Conservation (phyloP, 2,329 filamentous ascomycete genomes). For the Chrysoporthe puriensis region DNA sequence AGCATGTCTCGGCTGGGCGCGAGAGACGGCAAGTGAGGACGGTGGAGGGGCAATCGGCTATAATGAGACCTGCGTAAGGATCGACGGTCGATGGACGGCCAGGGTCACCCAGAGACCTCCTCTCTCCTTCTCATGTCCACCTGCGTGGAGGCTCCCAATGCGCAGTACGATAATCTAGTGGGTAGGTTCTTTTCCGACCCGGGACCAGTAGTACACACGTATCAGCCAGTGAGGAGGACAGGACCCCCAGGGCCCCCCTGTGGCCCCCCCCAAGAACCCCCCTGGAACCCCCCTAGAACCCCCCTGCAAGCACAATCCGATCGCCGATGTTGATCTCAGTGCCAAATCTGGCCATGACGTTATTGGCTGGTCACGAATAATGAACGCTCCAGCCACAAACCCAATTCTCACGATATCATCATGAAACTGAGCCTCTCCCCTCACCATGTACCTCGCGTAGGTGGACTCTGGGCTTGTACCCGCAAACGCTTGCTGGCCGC, state of each 20-base stretch:
- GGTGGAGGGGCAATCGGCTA: too few relatives aligned
- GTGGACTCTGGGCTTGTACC: background rate
- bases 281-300: background rate
- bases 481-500: background rate
- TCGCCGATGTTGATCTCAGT: slow-evolving; percentile 9
- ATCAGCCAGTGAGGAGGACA: too few relatives aligned
- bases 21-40: background rate
- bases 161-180: too few relatives aligned
- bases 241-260: background rate
- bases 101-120: too few relatives aligned
- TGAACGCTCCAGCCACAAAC: background rate
- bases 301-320: background rate
- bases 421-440: background rate
- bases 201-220: too few relatives aligned
- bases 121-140: too few relatives aligned
- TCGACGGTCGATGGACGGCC: too few relatives aligned
- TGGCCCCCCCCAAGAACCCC: background rate
- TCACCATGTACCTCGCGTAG: background rate
- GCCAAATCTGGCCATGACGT: slow-evolving; percentile 5
- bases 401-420: background rate
- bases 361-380: background rate
- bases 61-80: too few relatives aligned
- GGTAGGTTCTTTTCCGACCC: too few relatives aligned
- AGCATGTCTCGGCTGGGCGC: background rate
- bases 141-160: too few relatives aligned